Evolutionary conservation across 257 asterid species (phyloP), one percentile per base, ranked within the genome.

Genomic region (Hygrophila difformis): DNA sequence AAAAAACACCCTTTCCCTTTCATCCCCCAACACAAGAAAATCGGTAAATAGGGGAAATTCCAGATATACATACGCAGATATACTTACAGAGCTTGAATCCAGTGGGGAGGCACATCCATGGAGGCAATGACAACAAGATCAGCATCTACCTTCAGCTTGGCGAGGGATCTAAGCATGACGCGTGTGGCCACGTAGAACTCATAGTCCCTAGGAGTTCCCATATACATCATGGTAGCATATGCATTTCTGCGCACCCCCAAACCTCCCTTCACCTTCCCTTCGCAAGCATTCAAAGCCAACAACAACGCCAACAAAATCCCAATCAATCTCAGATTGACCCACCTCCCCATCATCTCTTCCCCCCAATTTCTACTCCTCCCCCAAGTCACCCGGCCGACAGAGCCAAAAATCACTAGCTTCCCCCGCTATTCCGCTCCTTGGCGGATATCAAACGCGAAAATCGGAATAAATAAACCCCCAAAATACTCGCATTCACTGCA

Each of bases 111-210:
- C 29, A 88, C 97, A 57, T 88, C 97, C 53, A 73, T 62, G 59
- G 97, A 88, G 57, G 97, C 94, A 66, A 88, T 84, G 75, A 88
- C 94, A 65, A 88, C 77, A 44, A 75, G 93, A 81, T 88, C 97
- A 39, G 97, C 95, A 19, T 74, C 76, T 34, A 69, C 93, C 12
- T 63, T 47, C 0, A 84, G 84, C 40, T 57, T 47, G 7, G 53
- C 21, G 37, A 88, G 82, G 0, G 95, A 81, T 60, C 70, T 72
- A 24, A 88, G 78, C 95, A 88, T 72, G 55, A 88, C 97, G 26
- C 97, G 88, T 29, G 75, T 75, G 14, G 93, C 95, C 15, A 79
- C 61, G 56, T 88, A 88, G 75, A 84, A 88, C 55, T 88, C 97
- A 57, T 88, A 88, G 55, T 88, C 97, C 39, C 97, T 65, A 0